These are phyloP conservation scores for Aspergillus neotritici DNA, from an alignment of 2,329 filamentous ascomycete species.

Conservation along the genomic window DNA sequence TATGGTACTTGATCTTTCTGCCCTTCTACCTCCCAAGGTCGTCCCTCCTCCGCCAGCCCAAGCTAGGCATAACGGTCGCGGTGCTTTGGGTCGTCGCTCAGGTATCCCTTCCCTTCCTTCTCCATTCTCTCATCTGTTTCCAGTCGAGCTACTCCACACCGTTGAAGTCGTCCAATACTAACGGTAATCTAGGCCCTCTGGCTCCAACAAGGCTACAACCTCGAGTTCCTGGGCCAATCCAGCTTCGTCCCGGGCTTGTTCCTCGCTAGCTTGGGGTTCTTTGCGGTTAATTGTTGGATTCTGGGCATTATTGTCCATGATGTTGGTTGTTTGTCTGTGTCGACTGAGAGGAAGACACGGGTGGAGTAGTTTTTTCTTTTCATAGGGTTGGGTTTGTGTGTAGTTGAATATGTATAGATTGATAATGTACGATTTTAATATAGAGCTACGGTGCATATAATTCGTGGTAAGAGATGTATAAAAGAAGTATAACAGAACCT, in stretches of 20 bases:
- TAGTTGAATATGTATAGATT: too few species aligned
- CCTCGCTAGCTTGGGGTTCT: constrained; percentile 69
- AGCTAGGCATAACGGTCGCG: constrained; percentile 60
- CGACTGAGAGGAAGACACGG: not conserved
- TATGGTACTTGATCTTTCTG: constrained; percentile 94
- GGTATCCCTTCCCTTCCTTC: constrained; percentile 27
- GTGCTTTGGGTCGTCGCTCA: constrained; percentile 71
- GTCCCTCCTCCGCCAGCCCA: constrained; percentile 57
- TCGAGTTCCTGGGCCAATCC: constrained; percentile 74
- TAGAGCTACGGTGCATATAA: too few species aligned
- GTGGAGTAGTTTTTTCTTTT: not conserved
- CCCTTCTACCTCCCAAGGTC: constrained; percentile 84
- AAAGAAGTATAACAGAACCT: too few species aligned
- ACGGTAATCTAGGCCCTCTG: constrained; percentile 56
- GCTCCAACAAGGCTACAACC: constrained; percentile 67
- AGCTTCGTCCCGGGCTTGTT: constrained; percentile 85
- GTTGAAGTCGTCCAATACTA: not conserved
- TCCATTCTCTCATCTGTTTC: not conserved
- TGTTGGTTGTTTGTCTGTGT: constrained; percentile 28
- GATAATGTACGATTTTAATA: too few species aligned
- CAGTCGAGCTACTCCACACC: too few species aligned
- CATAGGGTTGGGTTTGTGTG: not conserved
- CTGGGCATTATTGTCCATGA: constrained; percentile 74
- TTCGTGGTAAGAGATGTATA: too few species aligned
- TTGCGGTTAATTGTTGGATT: constrained; percentile 80